These are phyloP conservation scores for Vigna reflexopilosa DNA, from an alignment of 306 rosid genomes.

Conservation along the genomic window DNA sequence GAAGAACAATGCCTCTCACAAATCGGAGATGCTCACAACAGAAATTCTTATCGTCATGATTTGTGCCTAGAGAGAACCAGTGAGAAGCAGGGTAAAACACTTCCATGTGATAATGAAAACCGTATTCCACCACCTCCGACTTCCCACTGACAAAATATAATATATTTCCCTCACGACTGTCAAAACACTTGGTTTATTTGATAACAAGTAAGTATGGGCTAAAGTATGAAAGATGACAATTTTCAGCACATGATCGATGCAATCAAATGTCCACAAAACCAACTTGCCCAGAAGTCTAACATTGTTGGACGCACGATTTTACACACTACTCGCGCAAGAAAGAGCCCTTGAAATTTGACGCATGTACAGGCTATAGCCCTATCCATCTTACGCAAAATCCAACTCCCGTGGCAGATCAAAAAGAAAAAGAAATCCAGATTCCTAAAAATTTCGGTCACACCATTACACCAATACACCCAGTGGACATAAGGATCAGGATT, in stretches of 20 bases:
- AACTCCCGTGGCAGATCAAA: neutral
- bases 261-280: neutral
- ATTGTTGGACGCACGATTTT: neutral
- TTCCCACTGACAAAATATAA: neutral
- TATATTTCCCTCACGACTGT: neutral
- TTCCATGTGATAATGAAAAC: neutral
- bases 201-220: neutral
- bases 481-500: neutral
- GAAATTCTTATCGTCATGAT: neutral
- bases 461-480: too few relatives aligned
- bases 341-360: neutral
- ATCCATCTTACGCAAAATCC: too few relatives aligned
- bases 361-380: too few relatives aligned
- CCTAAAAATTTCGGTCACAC: too few relatives aligned
- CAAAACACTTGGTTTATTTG: conserved; percentile 4
- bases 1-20: neutral
- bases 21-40: conserved; percentile 6
- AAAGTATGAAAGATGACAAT: neutral
- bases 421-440: too few relatives aligned
- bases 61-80: neutral
- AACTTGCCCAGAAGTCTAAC: neutral
- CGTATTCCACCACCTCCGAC: conserved; percentile 1
- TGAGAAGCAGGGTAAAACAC: neutral
- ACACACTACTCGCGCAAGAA: neutral
- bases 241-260: neutral